Evolutionary conservation across 345 rosid genomes (phyloP).

Genomic region (Gossypium turneri): DNA sequence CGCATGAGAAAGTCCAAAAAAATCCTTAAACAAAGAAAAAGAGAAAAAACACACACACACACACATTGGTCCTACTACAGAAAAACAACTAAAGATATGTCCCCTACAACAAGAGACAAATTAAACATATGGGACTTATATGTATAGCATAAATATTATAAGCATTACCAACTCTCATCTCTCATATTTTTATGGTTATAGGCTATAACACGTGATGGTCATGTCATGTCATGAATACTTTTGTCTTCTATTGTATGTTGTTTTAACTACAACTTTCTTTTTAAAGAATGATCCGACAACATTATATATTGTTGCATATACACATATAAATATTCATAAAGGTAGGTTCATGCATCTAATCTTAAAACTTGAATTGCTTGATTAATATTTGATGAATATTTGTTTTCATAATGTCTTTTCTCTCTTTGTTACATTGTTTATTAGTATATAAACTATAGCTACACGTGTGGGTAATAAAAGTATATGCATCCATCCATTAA

Average conservation of each 20-base stretch:
- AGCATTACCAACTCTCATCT: not conserved
- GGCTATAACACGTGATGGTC: slow-evolving; percentile 14
- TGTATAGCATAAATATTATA: not conserved
- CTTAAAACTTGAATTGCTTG: too few relatives aligned
- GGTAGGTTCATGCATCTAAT: too few relatives aligned
- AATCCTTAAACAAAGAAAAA: not conserved
- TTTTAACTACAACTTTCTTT: not conserved
- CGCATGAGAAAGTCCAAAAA: not conserved
- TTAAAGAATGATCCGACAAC: too few relatives aligned
- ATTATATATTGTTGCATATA: too few relatives aligned
- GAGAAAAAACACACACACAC: not conserved
- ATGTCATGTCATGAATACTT: not conserved
- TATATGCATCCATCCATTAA: too few relatives aligned
- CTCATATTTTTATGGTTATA: not conserved
- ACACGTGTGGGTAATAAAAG: too few relatives aligned
- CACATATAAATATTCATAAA: too few relatives aligned
- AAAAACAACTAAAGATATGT: not conserved
- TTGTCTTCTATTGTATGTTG: not conserved
- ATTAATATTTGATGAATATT: too few relatives aligned
- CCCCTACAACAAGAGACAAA: slow-evolving; percentile 3
- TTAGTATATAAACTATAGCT: too few relatives aligned
- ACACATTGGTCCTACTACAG: not conserved
- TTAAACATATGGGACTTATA: too few relatives aligned
- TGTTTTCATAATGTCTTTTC: too few relatives aligned
- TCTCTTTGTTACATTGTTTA: too few relatives aligned